A percentile compares a stretch with the other conserved stretches of the same genome.
Conservation (phyloP, 2,329 filamentous ascomycete species). For the Apiospora sp. region DNA sequence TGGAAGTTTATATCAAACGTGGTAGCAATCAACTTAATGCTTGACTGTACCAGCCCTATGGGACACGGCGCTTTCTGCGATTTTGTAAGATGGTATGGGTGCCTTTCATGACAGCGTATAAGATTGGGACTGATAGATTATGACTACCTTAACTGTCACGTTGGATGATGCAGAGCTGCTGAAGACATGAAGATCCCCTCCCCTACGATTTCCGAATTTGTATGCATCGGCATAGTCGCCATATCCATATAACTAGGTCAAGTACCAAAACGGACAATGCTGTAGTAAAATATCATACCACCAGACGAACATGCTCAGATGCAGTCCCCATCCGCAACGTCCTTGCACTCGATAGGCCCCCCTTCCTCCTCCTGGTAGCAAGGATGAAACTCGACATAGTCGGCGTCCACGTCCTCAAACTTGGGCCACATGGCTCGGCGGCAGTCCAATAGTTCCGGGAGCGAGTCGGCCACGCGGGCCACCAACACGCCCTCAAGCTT, state of each 20-base stretch:
- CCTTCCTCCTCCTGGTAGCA: background rate
- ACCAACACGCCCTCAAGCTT: background rate
- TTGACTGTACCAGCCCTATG: background rate
- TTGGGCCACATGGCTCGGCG: background rate
- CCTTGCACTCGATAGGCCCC: background rate
- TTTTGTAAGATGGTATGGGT: too few species aligned
- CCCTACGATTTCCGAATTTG: too few species aligned
- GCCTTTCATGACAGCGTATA: too few species aligned
- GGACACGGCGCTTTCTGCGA: background rate
- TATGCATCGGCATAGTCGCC: too few species aligned
- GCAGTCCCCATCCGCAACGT: background rate
- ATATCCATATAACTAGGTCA: too few species aligned
- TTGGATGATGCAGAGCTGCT: too few species aligned
- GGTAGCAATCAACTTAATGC: background rate
- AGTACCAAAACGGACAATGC: too few species aligned
- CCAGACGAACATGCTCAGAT: background rate
- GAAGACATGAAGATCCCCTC: too few species aligned
- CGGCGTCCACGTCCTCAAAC: background rate
- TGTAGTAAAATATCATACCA: too few species aligned
- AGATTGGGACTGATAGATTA: too few species aligned
- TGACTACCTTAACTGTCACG: too few species aligned
- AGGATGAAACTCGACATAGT: background rate
- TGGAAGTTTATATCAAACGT: background rate
- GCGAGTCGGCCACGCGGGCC: background rate
- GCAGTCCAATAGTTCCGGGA: background rate